Percentiles rank a stretch among this genome's conserved stretches.
Conservation (phyloP, 805 yeast species). For the Candida michaelii region DNA sequence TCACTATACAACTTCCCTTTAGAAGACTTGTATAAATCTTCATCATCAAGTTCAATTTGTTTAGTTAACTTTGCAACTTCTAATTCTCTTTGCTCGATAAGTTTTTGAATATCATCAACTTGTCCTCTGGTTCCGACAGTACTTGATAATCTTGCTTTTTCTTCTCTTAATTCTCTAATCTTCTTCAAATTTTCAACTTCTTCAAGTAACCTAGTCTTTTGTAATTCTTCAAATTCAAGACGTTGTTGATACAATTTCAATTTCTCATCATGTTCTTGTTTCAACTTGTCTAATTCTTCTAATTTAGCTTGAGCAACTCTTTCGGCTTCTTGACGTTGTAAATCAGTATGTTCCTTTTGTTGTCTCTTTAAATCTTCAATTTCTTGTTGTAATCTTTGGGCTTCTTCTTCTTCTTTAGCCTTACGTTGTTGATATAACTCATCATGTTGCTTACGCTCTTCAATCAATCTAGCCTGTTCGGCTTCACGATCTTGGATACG, state of each 20-base stretch:
- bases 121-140: constrained; percentile 21
- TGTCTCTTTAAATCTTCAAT: constrained; percentile 30
- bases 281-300: constrained; percentile 33
- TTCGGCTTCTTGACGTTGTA: constrained; percentile 26
- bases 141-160: constrained; percentile 31
- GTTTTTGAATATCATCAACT: constrained; percentile 26
- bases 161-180: constrained; percentile 38
- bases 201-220: constrained; percentile 36
- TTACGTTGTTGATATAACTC: constrained; percentile 24
- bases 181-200: constrained; percentile 42
- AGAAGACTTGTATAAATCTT: constrained; percentile 19
- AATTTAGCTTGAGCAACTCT: constrained; percentile 30
- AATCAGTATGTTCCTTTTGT: constrained; percentile 22
- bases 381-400: constrained; percentile 28
- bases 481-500: constrained; percentile 26
- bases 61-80: constrained; percentile 32
- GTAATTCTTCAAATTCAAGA: constrained; percentile 38
- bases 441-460: constrained; percentile 29
- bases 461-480: constrained; percentile 25
- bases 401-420: constrained; percentile 25
- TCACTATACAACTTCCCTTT: constrained; percentile 11
- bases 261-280: constrained; percentile 34
- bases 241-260: constrained; percentile 27
- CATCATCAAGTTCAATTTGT: constrained; percentile 33
- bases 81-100: constrained; percentile 32